Conservation (phyloP, 306 rosid genomes). For the Pachyrhizus erosus region DNA sequence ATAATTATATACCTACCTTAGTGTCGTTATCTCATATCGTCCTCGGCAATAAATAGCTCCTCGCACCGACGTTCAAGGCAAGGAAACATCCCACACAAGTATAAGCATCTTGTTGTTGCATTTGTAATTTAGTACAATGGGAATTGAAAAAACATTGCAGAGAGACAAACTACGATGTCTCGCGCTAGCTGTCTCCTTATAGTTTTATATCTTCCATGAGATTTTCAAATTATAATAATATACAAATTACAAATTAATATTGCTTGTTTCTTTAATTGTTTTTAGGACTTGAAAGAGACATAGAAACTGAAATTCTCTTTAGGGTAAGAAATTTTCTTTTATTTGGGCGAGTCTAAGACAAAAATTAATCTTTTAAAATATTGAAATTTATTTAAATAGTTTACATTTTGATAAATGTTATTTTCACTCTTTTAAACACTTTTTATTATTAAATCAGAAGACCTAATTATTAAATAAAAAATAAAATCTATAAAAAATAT, state of each 20-base stretch:
- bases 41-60: background rate
- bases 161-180: background rate
- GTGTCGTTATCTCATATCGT: background rate
- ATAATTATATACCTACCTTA: background rate
- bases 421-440: no score
- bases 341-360: no score
- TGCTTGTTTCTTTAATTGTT: background rate
- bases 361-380: no score
- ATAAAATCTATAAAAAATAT: no score
- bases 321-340: background rate
- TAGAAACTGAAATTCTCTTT: background rate
- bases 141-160: background rate
- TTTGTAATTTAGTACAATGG: background rate
- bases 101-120: background rate
- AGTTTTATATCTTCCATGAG: background rate
- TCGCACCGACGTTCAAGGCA: constrained; percentile 22
- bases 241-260: background rate
- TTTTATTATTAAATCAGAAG: no score
- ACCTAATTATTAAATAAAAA: no score
- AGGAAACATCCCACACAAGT: background rate
- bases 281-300: background rate
- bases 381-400: no score
- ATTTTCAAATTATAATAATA: background rate
- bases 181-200: background rate
- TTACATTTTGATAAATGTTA: no score